Percentiles rank a stretch among this genome's conserved stretches.
Conservation (phyloP, 2,329 filamentous ascomycete species). For the Colletotrichum destructivum region DNA sequence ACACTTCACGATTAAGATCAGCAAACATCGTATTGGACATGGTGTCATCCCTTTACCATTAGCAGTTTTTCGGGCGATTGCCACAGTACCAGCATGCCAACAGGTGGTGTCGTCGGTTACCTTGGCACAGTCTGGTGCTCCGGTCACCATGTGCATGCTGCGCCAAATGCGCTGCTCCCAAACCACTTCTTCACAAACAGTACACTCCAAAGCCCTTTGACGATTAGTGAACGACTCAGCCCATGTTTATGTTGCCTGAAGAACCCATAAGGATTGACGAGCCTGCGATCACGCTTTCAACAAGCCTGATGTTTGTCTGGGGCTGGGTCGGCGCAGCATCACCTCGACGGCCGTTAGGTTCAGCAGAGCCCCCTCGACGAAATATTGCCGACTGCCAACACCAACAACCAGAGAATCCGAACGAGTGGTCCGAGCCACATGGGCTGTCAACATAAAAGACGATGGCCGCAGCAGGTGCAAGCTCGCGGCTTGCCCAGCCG, state of each 20-base stretch:
- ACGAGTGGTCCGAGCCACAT: constrained; percentile 31
- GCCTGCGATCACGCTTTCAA: constrained; percentile 1
- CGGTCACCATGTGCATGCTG: background rate
- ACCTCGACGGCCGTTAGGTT: constrained; percentile 8
- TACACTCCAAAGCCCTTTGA: background rate
- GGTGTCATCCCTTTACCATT: background rate
- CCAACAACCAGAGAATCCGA: background rate
- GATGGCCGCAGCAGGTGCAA: background rate
- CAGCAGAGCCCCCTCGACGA: constrained; percentile 2
- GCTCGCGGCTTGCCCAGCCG: constrained; percentile 28
- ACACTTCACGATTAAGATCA: background rate
- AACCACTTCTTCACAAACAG: background rate
- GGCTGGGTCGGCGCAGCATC: constrained; percentile 38
- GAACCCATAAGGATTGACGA: background rate
- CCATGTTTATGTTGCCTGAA: constrained; percentile 14
- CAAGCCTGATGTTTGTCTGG: background rate
- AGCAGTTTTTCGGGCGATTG: background rate
- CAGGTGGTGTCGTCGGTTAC: background rate
- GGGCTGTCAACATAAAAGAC: background rate
- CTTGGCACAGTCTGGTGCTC: background rate
- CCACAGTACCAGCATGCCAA: background rate
- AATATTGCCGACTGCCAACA: background rate
- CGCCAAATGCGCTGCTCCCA: background rate
- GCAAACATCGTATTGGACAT: background rate
- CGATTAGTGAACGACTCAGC: background rate